Evolutionary conservation across 495 filamentous ascomycete species (phyloP).

Genomic region (Neurospora sp.): DNA sequence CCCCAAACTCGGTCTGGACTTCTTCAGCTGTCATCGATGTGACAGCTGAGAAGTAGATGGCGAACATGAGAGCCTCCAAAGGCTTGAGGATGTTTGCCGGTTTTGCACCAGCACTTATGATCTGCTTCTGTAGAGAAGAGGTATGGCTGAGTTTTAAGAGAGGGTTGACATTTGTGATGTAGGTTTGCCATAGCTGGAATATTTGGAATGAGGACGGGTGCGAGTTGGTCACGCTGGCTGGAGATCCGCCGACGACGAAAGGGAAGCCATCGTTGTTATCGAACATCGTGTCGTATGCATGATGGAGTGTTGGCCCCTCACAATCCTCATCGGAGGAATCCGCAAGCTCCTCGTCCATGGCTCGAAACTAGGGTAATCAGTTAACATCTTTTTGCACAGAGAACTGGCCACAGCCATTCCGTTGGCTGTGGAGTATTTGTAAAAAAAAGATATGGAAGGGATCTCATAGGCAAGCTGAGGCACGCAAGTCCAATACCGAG

Average conservation of each 20-base stretch:
- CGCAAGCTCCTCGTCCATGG: conserved; percentile 29
- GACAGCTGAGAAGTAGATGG: conserved; percentile 45
- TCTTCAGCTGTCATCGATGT: conserved; percentile 43
- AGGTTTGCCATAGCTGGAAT: conserved; percentile 64
- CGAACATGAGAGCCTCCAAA: conserved; percentile 46
- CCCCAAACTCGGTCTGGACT: conserved; percentile 38
- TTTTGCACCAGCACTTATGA: conserved; percentile 40
- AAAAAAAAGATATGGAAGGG: neutral
- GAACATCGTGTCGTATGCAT: conserved; percentile 46
- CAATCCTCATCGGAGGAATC: conserved; percentile 54
- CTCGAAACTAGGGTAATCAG: conserved; percentile 29
- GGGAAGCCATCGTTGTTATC: conserved; percentile 45
- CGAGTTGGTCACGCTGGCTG: conserved; percentile 37
- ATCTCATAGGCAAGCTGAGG: neutral
- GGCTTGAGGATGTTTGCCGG: conserved; percentile 37
- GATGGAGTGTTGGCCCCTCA: conserved; percentile 41
- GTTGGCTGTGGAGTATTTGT: neutral
- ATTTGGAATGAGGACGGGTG: conserved; percentile 62
- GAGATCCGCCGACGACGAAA: conserved; percentile 43
- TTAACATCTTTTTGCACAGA: neutral
- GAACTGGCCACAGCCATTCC: neutral
- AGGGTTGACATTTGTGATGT: conserved; percentile 59
- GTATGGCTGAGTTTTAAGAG: conserved; percentile 59
- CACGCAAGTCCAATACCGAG: neutral
- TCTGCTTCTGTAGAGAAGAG: conserved; percentile 46